phyloP scores from a whole-genome alignment of 495 filamentous ascomycete species.

The Aspergillus haitiensis region DNA sequence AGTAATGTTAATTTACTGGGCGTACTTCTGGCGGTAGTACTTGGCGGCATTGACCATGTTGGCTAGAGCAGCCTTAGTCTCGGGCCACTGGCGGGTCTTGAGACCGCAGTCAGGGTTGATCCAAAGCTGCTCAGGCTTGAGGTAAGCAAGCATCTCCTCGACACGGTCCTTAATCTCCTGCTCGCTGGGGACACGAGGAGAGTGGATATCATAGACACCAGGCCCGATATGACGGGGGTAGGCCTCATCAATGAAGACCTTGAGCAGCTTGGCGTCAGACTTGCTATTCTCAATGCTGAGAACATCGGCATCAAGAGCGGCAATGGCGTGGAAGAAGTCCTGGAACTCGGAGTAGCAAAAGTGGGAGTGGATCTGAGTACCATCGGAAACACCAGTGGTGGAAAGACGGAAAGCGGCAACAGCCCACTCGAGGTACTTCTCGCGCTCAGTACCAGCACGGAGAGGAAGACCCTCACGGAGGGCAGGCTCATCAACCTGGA shows the following conservation, averaged over 20 bases:
- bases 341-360: constrained; percentile 99
- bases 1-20: constrained; percentile 46
- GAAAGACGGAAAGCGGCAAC: constrained; percentile 95
- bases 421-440: constrained; percentile 93
- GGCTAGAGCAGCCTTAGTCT: constrained; percentile 87
- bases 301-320: constrained; percentile 95
- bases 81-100: constrained; percentile 94
- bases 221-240: constrained; percentile 99
- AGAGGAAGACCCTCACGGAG: constrained; percentile 99
- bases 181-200: constrained; percentile 89
- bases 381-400: constrained; percentile 84
- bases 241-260: constrained; percentile 94
- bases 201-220: constrained; percentile 99
- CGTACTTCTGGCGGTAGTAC: constrained; percentile 87
- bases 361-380: constrained; percentile 98
- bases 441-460: constrained; percentile 84
- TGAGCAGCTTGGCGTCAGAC: constrained; percentile 97
- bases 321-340: constrained; percentile 99
- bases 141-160: constrained; percentile 93
- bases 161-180: constrained; percentile 97
- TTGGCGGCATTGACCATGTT: constrained; percentile 98
- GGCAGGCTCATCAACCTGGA: constrained; percentile 98
- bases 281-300: constrained; percentile 99
- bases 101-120: constrained; percentile 98
- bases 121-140: constrained; percentile 95